Conservation (phyloP, 345 rosid species). For the Moringa oleifera region DNA sequence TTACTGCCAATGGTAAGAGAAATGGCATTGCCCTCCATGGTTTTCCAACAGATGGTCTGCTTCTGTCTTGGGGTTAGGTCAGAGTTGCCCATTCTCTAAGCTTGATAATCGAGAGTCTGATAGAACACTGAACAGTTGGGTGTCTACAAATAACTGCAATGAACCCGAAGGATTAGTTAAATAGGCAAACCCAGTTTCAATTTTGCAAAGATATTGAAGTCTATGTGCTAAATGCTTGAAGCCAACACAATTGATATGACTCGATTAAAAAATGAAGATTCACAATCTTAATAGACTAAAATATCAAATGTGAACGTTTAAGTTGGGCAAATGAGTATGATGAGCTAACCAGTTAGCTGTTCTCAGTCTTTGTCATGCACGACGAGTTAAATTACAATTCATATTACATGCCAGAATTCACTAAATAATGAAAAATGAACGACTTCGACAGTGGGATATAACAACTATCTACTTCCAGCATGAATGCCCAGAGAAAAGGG, state of each 20-base stretch:
- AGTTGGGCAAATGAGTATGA: background rate
- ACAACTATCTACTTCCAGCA: too few relatives aligned
- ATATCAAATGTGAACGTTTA: background rate
- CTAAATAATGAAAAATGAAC: too few relatives aligned
- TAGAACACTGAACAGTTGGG: constrained; percentile 67
- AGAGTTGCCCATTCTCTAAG: constrained; percentile 54
- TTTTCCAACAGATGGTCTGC: background rate
- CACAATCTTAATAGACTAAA: background rate
- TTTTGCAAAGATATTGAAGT: too few relatives aligned
- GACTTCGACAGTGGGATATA: too few relatives aligned
- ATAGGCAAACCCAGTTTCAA: too few relatives aligned
- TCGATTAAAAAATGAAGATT: background rate
- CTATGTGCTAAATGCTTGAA: background rate
- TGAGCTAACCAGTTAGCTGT: background rate
- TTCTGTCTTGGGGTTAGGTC: constrained; percentile 11
- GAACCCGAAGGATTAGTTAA: too few relatives aligned
- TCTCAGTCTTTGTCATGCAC: background rate
- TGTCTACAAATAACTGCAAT: constrained; percentile 75
- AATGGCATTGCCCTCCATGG: background rate
- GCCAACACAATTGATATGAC: background rate
- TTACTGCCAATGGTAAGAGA: background rate
- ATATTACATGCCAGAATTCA: too few relatives aligned
- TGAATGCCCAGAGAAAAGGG: too few relatives aligned
- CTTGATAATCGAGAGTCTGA: constrained; percentile 70
- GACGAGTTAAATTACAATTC: too few relatives aligned